A percentile compares a stretch with the other conserved stretches of the same genome.
These are phyloP conservation scores for Excoecaria cochinchinensis DNA, from an alignment of 345 rosid genomes.

Conservation along the genomic window DNA sequence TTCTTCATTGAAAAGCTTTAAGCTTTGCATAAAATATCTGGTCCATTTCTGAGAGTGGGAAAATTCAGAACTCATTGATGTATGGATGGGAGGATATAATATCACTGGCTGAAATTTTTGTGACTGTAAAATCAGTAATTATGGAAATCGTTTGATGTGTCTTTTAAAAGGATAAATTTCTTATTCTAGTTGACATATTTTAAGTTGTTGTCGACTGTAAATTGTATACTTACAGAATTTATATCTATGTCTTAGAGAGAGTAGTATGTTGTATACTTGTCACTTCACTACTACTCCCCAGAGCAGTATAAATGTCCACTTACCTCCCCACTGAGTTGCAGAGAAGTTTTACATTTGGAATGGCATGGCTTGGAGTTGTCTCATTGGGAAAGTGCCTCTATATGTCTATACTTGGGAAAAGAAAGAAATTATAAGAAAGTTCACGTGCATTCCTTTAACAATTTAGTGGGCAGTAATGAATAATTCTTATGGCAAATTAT, in stretches of 20 bases:
- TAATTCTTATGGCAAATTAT: background rate
- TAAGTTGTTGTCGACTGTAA: background rate
- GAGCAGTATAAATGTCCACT: background rate
- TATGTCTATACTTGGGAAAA: background rate
- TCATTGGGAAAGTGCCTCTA: background rate
- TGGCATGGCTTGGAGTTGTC: background rate
- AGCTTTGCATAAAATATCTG: background rate
- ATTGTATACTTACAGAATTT: background rate
- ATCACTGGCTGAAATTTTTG: background rate
- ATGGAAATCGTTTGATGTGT: background rate
- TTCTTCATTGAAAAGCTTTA: background rate
- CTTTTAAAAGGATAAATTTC: background rate
- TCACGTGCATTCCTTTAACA: background rate
- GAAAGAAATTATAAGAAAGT: background rate
- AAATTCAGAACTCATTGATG: background rate
- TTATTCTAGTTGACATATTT: background rate
- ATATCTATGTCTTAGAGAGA: background rate
- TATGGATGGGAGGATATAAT: background rate
- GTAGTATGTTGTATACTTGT: background rate
- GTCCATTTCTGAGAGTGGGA: background rate
- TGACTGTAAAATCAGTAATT: background rate
- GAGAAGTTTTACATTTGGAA: background rate
- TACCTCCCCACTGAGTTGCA: background rate
- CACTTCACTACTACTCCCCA: background rate
- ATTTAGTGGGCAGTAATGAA: background rate